Evolutionary conservation across 2,329 filamentous ascomycete genomes (phyloP), one percentile per base, ranked within the genome.

Genomic region (Scortechinia acanthostroma): DNA sequence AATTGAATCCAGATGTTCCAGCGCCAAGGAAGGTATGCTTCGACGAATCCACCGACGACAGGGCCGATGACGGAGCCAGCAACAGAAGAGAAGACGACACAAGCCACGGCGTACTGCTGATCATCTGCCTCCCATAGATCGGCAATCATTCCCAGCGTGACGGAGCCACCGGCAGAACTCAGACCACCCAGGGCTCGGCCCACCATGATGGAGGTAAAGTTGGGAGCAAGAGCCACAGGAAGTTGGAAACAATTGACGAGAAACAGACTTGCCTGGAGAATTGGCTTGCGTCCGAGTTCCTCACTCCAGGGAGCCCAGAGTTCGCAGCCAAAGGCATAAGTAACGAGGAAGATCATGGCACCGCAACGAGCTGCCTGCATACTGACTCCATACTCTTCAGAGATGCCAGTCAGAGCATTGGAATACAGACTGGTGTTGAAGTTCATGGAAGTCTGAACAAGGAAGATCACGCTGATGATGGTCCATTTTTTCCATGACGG

Each of bases 251-350:
- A 62, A 54, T 93, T 93, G 61, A 91, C 86, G 10, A 93, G 66
- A 50, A 86, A 74, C 45, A 93, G 65, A 28, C 80, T 86, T 20
- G 74, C 64, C 69, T 91, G 88, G 19, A 91, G 70, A 46, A 93
- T 76, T 2, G 83, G 83, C 68, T 81, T 86, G 43, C 88, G 78
- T 17, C 88, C 88, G 43, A 91, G 70, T 55, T 93, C 88, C 59
- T 94, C 88, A 42, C 80, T 86, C 86, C 88, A 93, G 0, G 88
- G 88, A 0, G 88, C 88, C 88, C 88, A 93, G 0, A 91, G 73
- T 61, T 93, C 88, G 59, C 88, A 93, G 25, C 88, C 88, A 58
- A 93, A 91, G 28, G 87, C 88, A 59, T 94, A 93, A 2, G 82
- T 62, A 43, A 93, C 74, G 30, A 94, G 65, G 65, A 91, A 93